A percentile compares a stretch with the other conserved stretches of the same genome.
Conservation (phyloP, 352 stramenopile species). For the Aphanomyces astaci region DNA sequence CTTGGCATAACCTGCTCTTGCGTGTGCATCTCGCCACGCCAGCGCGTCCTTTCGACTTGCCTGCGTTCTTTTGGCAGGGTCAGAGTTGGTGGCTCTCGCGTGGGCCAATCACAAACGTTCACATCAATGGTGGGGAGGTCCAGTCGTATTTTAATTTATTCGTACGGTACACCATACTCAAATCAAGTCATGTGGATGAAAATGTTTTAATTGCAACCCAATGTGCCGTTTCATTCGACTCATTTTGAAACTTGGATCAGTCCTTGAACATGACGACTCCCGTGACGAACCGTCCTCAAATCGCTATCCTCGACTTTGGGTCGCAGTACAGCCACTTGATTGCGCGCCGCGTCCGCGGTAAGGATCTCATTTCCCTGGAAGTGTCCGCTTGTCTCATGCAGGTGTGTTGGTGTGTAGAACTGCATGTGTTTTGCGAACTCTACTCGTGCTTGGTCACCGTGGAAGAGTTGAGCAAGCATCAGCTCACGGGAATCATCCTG, state of each 20-base stretch:
- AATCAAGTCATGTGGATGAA: background rate
- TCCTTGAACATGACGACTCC: conserved; percentile 31
- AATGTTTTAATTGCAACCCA: background rate
- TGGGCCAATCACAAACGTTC: conserved; percentile 3
- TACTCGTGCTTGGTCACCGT: conserved; percentile 95
- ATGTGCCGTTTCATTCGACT: conserved; percentile 5
- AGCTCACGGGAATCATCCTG: conserved; percentile 96
- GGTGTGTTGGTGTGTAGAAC: conserved; percentile 50
- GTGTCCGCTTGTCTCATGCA: conserved; percentile 25
- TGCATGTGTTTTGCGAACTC: conserved; percentile 99
- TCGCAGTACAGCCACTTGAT: conserved; percentile 99
- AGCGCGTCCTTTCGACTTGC: background rate
- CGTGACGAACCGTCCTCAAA: conserved; percentile 89
- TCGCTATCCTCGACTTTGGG: conserved; percentile 99
- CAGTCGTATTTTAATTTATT: background rate
- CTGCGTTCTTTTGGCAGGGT: background rate
- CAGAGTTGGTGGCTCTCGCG: background rate
- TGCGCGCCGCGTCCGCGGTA: conserved; percentile 91
- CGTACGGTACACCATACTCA: background rate
- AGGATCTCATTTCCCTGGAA: too few relatives aligned
- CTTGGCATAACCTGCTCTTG: background rate
- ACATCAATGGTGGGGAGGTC: conserved; percentile 10
- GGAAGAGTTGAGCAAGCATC: conserved; percentile 88
- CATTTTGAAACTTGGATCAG: conserved; percentile 21
- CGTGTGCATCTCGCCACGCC: background rate